Evolutionary conservation across 768 basidiomycete genomes (phyloP), one percentile per base, ranked within the genome.

Genomic region (Termitomyces sp.): DNA sequence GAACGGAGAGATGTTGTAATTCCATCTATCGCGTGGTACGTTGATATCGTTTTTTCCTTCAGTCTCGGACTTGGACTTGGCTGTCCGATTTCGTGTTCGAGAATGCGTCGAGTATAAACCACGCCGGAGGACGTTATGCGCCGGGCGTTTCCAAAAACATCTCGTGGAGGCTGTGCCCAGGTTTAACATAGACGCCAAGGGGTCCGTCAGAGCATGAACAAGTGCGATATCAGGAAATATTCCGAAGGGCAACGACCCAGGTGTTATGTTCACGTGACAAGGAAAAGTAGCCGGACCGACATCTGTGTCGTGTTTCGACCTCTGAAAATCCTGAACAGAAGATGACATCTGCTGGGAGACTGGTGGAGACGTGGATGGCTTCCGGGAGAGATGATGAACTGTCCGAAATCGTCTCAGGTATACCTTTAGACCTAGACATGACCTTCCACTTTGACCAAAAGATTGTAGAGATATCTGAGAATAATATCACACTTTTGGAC

Each of bases 341-440:
- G 16, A 78, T 78, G 76, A 71, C 73, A 44, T 64, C 69, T 34
- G 74, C 70, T 12, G 72, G 72, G 60, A 81, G 84, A 53, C 72
- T 81, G 16, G 79, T 90, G 37, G 79, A 81, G 62, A 88, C 87
- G 22, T 92, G 88, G 87, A 83, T 92, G 67, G 84, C 79, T 22
- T 78, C 86, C 13, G 79, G 78, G 41, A 76, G 80, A 54, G 84
- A 86, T 37, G 73, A 80, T 50, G 86, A 90, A 57, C 63, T 90
- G 50, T 73, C 77, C 18, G 77, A 80, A 60, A 78, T 82, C 31
- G 81, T 85, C 57, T 72, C 75, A 75, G 87, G 90, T 79, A 76
- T 64, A 83, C 64, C 55, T 52, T 44, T 32, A 59, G 54, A 59
- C 56, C 47, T 49, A 41, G 57, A 13, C 44, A 29, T 57, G 32